These are phyloP conservation scores for Fusarium fujikuroi DNA, from an alignment of 2,329 filamentous ascomycete genomes.

Conservation along the genomic window DNA sequence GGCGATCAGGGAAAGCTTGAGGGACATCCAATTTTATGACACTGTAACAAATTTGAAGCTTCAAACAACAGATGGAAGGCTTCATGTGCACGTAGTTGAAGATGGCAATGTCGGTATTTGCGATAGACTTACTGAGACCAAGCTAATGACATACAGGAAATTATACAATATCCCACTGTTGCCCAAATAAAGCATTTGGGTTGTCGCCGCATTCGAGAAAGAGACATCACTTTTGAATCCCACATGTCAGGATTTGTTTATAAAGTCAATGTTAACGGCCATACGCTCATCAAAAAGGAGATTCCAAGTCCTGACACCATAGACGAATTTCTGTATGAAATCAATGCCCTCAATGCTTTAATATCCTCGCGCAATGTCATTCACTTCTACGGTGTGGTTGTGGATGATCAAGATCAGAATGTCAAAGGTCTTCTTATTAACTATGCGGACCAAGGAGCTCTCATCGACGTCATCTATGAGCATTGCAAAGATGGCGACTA, in stretches of 20 bases:
- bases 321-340: slow-evolving; percentile 96
- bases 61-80: slow-evolving; percentile 84
- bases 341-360: slow-evolving; percentile 89
- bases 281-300: slow-evolving; percentile 92
- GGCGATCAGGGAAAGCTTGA: slow-evolving; percentile 88
- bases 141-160: slow-evolving; percentile 67
- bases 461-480: slow-evolving; percentile 93
- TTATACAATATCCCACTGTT: slow-evolving; percentile 83
- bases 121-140: neutral
- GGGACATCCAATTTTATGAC: slow-evolving; percentile 95
- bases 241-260: slow-evolving; percentile 98
- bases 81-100: slow-evolving; percentile 98
- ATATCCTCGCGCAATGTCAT: slow-evolving; percentile 81
- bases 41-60: slow-evolving; percentile 97
- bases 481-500: slow-evolving; percentile 67
- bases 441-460: slow-evolving; percentile 85
- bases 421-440: slow-evolving; percentile 92
- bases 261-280: slow-evolving; percentile 78
- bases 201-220: slow-evolving; percentile 74
- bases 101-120: slow-evolving; percentile 76
- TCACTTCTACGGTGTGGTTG: slow-evolving; percentile 85
- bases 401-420: slow-evolving; percentile 84
- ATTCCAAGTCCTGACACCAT: slow-evolving; percentile 95
- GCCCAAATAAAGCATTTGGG: slow-evolving; percentile 78
- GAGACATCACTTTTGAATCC: slow-evolving; percentile 83